Percentiles rank a stretch among this genome's conserved stretches.
These are phyloP conservation scores for Macrotyloma uniflorum DNA, from an alignment of 306 rosid genomes.

Conservation along the genomic window DNA sequence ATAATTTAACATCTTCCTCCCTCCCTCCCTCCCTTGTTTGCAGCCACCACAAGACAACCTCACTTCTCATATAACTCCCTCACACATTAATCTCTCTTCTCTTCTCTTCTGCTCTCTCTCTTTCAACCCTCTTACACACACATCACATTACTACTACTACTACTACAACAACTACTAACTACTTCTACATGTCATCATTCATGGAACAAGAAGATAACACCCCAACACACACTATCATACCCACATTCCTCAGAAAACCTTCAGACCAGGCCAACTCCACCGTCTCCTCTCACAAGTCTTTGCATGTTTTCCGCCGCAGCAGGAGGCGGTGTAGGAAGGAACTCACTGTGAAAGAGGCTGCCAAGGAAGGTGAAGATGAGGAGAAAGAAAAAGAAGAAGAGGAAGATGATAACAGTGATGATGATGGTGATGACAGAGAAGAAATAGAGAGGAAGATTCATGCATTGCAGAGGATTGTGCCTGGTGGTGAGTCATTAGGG, in stretches of 20 bases:
- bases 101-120: not conserved
- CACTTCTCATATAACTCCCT: conserved; percentile 24
- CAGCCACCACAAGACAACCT: not conserved
- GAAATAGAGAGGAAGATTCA: conserved; percentile 79
- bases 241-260: conserved; percentile 50
- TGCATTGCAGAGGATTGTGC: conserved; percentile 89
- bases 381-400: conserved; percentile 36
- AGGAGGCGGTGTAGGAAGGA: conserved; percentile 11
- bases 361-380: not conserved
- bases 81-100: not conserved
- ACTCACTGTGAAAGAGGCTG: not conserved
- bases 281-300: conserved; percentile 33
- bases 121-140: not conserved
- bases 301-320: conserved; percentile 34
- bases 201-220: conserved; percentile 38
- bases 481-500: conserved; percentile 71
- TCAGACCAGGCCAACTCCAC: not conserved
- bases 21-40: not conserved
- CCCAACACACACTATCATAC: conserved; percentile 11
- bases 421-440: conserved; percentile 54
- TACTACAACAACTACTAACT: not conserved
- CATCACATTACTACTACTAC: not conserved
- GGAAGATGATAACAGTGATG: conserved; percentile 41
- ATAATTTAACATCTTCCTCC: conserved; percentile 54
- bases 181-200: not conserved